A percentile compares a stretch with the other conserved stretches of the same genome.
Conservation (phyloP, 176 grass and related monocot genomes). For the Carex cristatella region DNA sequence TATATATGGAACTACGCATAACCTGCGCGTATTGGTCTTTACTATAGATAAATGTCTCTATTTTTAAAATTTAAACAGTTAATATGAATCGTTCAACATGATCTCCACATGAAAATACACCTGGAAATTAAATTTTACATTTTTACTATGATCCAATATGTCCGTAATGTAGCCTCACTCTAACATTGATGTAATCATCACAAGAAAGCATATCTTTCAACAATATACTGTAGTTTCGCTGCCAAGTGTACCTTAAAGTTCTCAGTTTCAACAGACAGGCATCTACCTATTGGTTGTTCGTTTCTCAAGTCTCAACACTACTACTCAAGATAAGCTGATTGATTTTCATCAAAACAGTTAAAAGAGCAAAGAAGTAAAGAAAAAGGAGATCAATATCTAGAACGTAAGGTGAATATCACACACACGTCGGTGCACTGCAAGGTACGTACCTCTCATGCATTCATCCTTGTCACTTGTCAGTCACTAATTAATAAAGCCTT, state of each 20-base stretch:
- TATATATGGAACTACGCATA: too few species aligned
- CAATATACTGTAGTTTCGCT: neutral
- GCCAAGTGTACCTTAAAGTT: conserved; percentile 12
- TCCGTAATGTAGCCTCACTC: too few species aligned
- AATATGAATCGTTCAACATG: too few species aligned
- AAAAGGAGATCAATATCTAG: neutral
- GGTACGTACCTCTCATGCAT: neutral
- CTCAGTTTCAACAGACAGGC: neutral
- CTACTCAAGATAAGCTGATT: neutral
- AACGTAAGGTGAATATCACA: neutral
- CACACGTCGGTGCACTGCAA: neutral
- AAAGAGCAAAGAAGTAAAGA: neutral
- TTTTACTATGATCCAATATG: too few species aligned
- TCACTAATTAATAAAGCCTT: neutral
- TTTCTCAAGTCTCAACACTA: neutral
- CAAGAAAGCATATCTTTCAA: conserved; percentile 11
- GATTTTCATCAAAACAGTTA: neutral
- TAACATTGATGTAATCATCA: neutral
- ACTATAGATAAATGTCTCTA: too few species aligned
- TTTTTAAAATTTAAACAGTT: too few species aligned
- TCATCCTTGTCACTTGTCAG: conserved; percentile 8
- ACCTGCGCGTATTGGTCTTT: too few species aligned
- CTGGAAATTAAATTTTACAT: too few species aligned
- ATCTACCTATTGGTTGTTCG: neutral
- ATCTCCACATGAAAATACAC: too few species aligned